Evolutionary conservation across 2,329 filamentous ascomycete genomes (phyloP).

Genomic region (Pestalotiopsis fici): DNA sequence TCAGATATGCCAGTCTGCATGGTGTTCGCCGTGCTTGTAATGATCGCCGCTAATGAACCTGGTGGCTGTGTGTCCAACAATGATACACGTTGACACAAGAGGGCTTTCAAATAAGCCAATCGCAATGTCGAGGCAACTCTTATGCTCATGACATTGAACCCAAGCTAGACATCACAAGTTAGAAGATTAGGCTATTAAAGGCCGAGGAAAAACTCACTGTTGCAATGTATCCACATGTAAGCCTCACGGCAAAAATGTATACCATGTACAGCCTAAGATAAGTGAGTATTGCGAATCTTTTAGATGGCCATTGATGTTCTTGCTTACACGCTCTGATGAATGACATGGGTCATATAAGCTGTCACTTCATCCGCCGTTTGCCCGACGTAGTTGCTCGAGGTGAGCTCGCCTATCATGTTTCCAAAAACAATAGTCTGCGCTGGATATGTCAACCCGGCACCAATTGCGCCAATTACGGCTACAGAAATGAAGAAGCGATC

Average conservation of each 20-base stretch:
- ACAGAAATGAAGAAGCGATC: conserved; percentile 24
- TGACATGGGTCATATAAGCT: conserved; percentile 31
- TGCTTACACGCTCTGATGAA: conserved; percentile 46
- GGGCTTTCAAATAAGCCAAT: conserved; percentile 63
- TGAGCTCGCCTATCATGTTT: conserved; percentile 49
- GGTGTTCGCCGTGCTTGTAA: conserved; percentile 63
- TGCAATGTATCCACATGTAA: conserved; percentile 62
- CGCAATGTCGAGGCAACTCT: conserved; percentile 62
- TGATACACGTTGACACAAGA: conserved; percentile 66
- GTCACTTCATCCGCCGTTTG: conserved; percentile 12
- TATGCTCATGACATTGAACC: conserved; percentile 62
- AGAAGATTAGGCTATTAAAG: background rate
- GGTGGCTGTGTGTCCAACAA: conserved; percentile 66
- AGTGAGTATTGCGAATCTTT: background rate
- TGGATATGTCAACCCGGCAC: conserved; percentile 29
- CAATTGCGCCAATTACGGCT: conserved; percentile 24
- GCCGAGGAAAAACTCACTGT: conserved; percentile 39
- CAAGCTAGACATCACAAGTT: conserved; percentile 38
- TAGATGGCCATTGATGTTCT: background rate
- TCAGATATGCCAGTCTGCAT: conserved; percentile 66
- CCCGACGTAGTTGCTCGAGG: conserved; percentile 22
- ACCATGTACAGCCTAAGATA: conserved; percentile 64
- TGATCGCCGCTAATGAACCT: conserved; percentile 61
- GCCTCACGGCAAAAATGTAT: conserved; percentile 69
- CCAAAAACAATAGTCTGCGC: conserved; percentile 60